These are phyloP conservation scores for Micractinium sp. DNA, from an alignment of 139 green algal genomes.

Conservation along the genomic window DNA sequence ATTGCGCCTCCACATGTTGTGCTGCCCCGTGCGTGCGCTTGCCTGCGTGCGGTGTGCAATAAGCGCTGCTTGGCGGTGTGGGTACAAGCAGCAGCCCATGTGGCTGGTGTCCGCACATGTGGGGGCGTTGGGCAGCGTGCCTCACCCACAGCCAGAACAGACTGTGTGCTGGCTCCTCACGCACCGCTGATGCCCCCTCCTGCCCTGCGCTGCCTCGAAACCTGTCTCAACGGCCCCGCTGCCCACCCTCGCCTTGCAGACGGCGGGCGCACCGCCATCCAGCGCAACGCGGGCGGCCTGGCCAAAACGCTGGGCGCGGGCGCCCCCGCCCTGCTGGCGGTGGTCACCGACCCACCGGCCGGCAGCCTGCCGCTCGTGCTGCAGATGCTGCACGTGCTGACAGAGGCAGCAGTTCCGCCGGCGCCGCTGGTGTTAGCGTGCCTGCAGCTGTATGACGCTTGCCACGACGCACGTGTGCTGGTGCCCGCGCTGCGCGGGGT, in stretches of 20 bases:
- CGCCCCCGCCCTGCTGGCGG: conserved; percentile 49
- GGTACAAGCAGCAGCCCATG: too few species aligned
- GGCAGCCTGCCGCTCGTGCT: conserved; percentile 62
- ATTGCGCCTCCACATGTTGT: not conserved
- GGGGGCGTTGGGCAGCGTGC: not conserved
- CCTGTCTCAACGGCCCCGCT: not conserved
- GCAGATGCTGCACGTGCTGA: conserved; percentile 65
- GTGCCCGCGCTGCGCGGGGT: conserved; percentile 53
- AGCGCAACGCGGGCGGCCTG: conserved; percentile 47
- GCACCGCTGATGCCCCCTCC: too few species aligned
- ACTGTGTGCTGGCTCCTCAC: too few species aligned
- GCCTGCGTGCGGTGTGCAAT: too few species aligned
- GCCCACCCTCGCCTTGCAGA: not conserved
- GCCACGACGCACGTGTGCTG: conserved; percentile 34
- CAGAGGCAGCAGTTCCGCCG: conserved; percentile 40
- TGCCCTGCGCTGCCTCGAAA: not conserved
- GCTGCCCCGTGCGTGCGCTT: not conserved
- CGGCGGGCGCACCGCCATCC: conserved; percentile 31
- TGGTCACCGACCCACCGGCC: conserved; percentile 36
- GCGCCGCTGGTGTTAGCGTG: conserved; percentile 47
- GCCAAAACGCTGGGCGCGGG: conserved; percentile 52
- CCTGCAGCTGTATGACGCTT: conserved; percentile 24
- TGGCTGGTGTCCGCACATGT: not conserved
- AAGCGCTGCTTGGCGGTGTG: not conserved
- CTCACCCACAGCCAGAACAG: not conserved